Evolutionary conservation across 139 green algal genomes (phyloP).

Genomic region (Coelastrella sp.): DNA sequence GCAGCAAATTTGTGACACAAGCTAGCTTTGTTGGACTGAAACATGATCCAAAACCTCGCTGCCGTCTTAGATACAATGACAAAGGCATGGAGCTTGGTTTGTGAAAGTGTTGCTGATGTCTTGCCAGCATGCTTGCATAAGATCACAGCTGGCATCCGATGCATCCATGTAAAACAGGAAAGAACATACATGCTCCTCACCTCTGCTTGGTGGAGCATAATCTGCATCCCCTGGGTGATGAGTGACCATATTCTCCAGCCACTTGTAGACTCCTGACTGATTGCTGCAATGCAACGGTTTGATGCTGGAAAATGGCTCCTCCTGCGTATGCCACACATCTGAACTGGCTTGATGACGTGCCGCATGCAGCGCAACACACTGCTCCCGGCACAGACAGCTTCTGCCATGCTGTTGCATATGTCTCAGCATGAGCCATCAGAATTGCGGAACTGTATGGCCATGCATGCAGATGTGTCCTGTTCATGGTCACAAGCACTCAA

Average conservation of each 20-base stretch:
- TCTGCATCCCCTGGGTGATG: conserved; percentile 45
- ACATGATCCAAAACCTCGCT: too few relatives aligned
- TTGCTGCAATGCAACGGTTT: conserved; percentile 57
- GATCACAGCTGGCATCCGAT: too few relatives aligned
- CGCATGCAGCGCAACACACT: too few relatives aligned
- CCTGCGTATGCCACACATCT: conserved; percentile 2
- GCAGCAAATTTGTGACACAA: neutral
- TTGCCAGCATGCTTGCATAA: too few relatives aligned
- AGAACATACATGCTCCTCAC: neutral
- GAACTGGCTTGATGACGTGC: too few relatives aligned
- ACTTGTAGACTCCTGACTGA: conserved; percentile 56
- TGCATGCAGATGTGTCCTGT: neutral
- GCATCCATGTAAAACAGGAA: neutral
- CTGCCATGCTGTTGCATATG: neutral
- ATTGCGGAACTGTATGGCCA: neutral
- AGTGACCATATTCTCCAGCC: conserved; percentile 62
- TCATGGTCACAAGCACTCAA: too few relatives aligned
- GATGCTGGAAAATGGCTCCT: conserved; percentile 54
- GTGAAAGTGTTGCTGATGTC: too few relatives aligned
- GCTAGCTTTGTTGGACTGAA: neutral
- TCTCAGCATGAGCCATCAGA: neutral
- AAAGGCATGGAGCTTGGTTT: too few relatives aligned
- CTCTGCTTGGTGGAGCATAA: neutral
- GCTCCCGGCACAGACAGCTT: too few relatives aligned
- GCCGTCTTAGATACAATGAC: too few relatives aligned